A percentile compares a stretch with the other conserved stretches of the same genome.
phyloP scores from a whole-genome alignment of 2,329 filamentous ascomycete species.

The Didymella glomerata region DNA sequence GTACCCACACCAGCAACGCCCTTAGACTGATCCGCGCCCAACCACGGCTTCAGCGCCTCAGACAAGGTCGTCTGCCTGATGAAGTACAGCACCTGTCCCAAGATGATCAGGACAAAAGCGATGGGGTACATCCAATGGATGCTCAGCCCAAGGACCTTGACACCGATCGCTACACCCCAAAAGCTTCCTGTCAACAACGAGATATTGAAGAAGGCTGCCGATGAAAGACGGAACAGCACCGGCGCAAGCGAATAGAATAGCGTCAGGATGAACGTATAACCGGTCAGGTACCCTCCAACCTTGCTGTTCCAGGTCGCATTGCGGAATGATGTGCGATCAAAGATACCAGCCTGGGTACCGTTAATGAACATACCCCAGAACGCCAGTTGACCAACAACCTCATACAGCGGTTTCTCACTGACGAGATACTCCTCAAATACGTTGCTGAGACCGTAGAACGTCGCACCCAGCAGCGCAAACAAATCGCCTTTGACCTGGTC shows the following conservation, averaged over 20 bases:
- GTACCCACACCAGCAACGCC: conserved; percentile 41
- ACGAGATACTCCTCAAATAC: conserved; percentile 96
- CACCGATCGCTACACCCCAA: conserved; percentile 94
- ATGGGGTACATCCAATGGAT: conserved; percentile 95
- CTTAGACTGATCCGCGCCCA: conserved; percentile 83
- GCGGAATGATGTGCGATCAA: conserved; percentile 78
- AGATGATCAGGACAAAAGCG: conserved; percentile 90
- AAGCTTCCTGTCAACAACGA: conserved; percentile 93
- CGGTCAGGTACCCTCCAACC: conserved; percentile 82
- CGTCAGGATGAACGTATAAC: conserved; percentile 83
- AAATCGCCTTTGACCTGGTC: conserved; percentile 89
- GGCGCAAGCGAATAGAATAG: conserved; percentile 91
- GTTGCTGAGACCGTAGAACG: conserved; percentile 90
- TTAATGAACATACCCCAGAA: conserved; percentile 91
- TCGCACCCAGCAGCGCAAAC: conserved; percentile 87
- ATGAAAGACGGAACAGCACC: conserved; percentile 86
- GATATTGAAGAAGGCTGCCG: conserved; percentile 96
- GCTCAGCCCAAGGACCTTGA: conserved; percentile 79
- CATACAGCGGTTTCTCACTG: conserved; percentile 83
- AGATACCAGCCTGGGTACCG: conserved; percentile 88
- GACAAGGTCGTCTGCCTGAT: conserved; percentile 81
- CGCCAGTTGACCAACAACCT: conserved; percentile 90
- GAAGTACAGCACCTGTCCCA: conserved; percentile 89
- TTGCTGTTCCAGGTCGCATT: conserved; percentile 55
- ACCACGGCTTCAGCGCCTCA: conserved; percentile 93